phyloP scores from a whole-genome alignment of 495 filamentous ascomycete species.

The Penicillium mononematosum region DNA sequence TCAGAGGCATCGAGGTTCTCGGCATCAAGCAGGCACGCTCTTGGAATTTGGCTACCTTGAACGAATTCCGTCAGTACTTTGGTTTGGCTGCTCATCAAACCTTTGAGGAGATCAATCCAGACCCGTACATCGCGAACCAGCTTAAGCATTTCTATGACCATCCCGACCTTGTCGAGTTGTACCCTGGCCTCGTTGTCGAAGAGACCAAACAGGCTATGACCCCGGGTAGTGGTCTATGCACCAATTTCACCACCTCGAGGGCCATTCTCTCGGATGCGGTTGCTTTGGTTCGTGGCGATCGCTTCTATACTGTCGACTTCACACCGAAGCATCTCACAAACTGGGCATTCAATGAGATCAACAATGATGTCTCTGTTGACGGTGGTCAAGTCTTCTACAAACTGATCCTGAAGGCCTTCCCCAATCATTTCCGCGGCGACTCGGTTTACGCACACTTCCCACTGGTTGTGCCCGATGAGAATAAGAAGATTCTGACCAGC shows the following conservation, averaged over 20 bases:
- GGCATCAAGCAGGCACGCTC: slow-evolving; percentile 80
- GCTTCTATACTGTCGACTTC: slow-evolving; percentile 79
- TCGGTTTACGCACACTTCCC: slow-evolving; percentile 61
- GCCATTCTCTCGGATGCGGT: slow-evolving; percentile 85
- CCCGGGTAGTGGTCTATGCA: slow-evolving; percentile 78
- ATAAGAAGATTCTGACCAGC: slow-evolving; percentile 48
- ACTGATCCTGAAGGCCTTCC: slow-evolving; percentile 60
- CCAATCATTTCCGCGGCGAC: slow-evolving; percentile 55
- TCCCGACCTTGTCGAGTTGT: slow-evolving; percentile 78
- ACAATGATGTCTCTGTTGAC: slow-evolving; percentile 48
- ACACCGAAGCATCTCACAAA: slow-evolving; percentile 75
- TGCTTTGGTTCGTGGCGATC: slow-evolving; percentile 78
- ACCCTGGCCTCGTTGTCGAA: slow-evolving; percentile 80
- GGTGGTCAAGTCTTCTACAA: slow-evolving; percentile 62
- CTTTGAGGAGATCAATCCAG: slow-evolving; percentile 83
- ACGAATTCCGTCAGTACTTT: slow-evolving; percentile 85
- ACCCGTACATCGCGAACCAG: slow-evolving; percentile 68
- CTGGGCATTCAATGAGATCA: slow-evolving; percentile 65
- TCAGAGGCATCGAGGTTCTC: slow-evolving; percentile 77
- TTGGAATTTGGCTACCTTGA: slow-evolving; percentile 81
- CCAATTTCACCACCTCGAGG: slow-evolving; percentile 78
- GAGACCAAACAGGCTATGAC: slow-evolving; percentile 70
- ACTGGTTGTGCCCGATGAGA: slow-evolving; percentile 55
- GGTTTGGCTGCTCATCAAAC: slow-evolving; percentile 68
- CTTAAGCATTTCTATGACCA: slow-evolving; percentile 75